phyloP scores from a whole-genome alignment of 352 stramenopile species.

The Globisporangium polare region DNA sequence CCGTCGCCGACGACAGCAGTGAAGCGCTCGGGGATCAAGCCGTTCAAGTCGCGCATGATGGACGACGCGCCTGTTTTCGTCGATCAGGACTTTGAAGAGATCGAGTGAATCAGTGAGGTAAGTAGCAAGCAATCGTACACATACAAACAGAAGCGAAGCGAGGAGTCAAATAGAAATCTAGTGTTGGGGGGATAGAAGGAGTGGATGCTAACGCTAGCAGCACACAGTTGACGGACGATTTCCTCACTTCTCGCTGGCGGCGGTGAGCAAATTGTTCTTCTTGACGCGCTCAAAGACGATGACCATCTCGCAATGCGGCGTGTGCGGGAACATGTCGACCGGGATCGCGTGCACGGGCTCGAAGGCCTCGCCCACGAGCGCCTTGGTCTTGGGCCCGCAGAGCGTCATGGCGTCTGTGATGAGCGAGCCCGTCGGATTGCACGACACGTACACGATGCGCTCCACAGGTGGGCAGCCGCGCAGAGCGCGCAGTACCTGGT shows the following conservation, averaged over 20 bases:
- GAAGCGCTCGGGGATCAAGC: slow-evolving; percentile 63
- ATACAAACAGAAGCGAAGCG: slow-evolving; percentile 9
- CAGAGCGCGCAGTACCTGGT: slow-evolving; percentile 85
- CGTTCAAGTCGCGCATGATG: slow-evolving; percentile 80
- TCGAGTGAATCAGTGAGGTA: slow-evolving; percentile 30
- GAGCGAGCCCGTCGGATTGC: slow-evolving; percentile 96
- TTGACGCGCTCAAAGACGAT: slow-evolving; percentile 95
- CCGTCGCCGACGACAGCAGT: slow-evolving; percentile 20
- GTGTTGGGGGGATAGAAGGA: slow-evolving; percentile 7
- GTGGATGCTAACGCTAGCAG: background rate
- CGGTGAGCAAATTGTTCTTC: slow-evolving; percentile 14
- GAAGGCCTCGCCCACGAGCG: slow-evolving; percentile 90
- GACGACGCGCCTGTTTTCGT: slow-evolving; percentile 55
- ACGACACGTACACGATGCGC: slow-evolving; percentile 97
- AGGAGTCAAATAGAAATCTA: slow-evolving; percentile 19
- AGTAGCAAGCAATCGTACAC: slow-evolving; percentile 11
- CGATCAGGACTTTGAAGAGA: slow-evolving; percentile 68
- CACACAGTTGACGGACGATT: background rate
- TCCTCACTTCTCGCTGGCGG: slow-evolving; percentile 1
- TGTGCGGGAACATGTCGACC: slow-evolving; percentile 99
- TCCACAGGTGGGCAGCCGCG: slow-evolving; percentile 79
- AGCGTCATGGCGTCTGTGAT: slow-evolving; percentile 86
- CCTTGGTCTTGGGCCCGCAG: slow-evolving; percentile 93
- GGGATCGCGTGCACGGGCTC: slow-evolving; percentile 89
- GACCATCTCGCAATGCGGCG: slow-evolving; percentile 97